These are phyloP conservation scores for Phytophthora sansomeana DNA, from an alignment of 352 stramenopile genomes.

Conservation along the genomic window DNA sequence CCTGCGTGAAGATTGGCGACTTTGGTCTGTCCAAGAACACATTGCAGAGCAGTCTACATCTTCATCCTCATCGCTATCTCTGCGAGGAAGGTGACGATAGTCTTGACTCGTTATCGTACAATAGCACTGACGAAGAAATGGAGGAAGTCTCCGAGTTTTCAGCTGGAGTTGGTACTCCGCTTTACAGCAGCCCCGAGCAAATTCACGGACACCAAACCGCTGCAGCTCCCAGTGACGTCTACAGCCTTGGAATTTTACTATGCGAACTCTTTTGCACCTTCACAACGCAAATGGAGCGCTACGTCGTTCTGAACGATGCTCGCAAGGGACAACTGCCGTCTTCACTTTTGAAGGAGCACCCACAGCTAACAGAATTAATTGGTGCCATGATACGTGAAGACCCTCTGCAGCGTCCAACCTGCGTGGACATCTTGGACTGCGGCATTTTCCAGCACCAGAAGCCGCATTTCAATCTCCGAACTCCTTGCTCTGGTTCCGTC, in stretches of 20 bases:
- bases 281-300: slow-evolving; percentile 83
- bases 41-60: slow-evolving; percentile 61
- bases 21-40: slow-evolving; percentile 85
- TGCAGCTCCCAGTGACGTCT: slow-evolving; percentile 71
- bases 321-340: slow-evolving; percentile 51
- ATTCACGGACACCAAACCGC: slow-evolving; percentile 47
- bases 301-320: slow-evolving; percentile 57
- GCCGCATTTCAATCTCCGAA: slow-evolving; percentile 18
- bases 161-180: slow-evolving; percentile 67
- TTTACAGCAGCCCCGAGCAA: slow-evolving; percentile 85
- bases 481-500: slow-evolving; percentile 3
- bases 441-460: slow-evolving; percentile 42
- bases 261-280: slow-evolving; percentile 83
- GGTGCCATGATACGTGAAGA: slow-evolving; percentile 61
- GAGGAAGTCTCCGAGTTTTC: slow-evolving; percentile 61
- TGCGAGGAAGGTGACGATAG: slow-evolving; percentile 46
- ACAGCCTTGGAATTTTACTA: slow-evolving; percentile 75
- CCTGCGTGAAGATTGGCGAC: slow-evolving; percentile 85
- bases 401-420: slow-evolving; percentile 47
- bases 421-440: slow-evolving; percentile 49
- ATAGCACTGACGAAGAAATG: slow-evolving; percentile 35
- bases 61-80: slow-evolving; percentile 62
- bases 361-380: slow-evolving; percentile 57
- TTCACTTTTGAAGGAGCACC: slow-evolving; percentile 42
- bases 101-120: slow-evolving; percentile 29